A percentile compares a stretch with the other conserved stretches of the same genome.
These are phyloP conservation scores for Sistotremastrum niveocremeum DNA, from an alignment of 768 basidiomycete species.

Conservation along the genomic window DNA sequence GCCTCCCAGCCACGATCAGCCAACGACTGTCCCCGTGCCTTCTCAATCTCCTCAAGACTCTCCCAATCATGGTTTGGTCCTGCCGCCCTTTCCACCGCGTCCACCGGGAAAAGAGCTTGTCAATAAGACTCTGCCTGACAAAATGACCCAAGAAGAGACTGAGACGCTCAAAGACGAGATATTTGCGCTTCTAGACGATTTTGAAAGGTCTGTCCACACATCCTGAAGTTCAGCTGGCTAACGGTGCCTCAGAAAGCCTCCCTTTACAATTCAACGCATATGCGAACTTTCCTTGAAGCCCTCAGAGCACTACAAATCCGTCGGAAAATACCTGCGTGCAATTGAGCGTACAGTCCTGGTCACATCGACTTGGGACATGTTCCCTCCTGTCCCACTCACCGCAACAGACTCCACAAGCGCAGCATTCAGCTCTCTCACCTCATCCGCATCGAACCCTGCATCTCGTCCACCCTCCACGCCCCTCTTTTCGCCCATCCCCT, in stretches of 20 bases:
- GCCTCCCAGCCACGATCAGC: constrained; percentile 2
- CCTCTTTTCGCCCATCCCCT: constrained; percentile 78
- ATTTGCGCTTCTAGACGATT: constrained; percentile 53
- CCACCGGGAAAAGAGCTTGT: constrained; percentile 34
- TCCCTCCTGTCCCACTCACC: constrained; percentile 31
- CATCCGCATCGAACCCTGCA: constrained; percentile 32
- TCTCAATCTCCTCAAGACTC: constrained; percentile 18
- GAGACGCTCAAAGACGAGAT: constrained; percentile 40
- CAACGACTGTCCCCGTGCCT: constrained; percentile 3
- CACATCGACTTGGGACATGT: constrained; percentile 65
- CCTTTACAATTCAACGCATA: constrained; percentile 83
- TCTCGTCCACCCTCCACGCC: constrained; percentile 49
- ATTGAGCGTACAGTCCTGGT: constrained; percentile 73
- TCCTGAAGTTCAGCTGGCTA: background rate
- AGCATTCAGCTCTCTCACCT: constrained; percentile 26
- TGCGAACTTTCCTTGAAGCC: constrained; percentile 70
- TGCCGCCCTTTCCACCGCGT: constrained; percentile 62
- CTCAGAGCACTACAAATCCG: constrained; percentile 52
- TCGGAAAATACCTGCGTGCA: constrained; percentile 83
- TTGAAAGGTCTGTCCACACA: constrained; percentile 46
- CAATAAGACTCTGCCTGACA: constrained; percentile 40
- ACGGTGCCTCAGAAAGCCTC: constrained; percentile 32
- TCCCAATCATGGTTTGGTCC: constrained; percentile 44
- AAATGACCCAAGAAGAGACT: constrained; percentile 50
- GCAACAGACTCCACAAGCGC: constrained; percentile 20